Conservation (phyloP, 495 filamentous ascomycete species). For the Xylaria nigripes region DNA sequence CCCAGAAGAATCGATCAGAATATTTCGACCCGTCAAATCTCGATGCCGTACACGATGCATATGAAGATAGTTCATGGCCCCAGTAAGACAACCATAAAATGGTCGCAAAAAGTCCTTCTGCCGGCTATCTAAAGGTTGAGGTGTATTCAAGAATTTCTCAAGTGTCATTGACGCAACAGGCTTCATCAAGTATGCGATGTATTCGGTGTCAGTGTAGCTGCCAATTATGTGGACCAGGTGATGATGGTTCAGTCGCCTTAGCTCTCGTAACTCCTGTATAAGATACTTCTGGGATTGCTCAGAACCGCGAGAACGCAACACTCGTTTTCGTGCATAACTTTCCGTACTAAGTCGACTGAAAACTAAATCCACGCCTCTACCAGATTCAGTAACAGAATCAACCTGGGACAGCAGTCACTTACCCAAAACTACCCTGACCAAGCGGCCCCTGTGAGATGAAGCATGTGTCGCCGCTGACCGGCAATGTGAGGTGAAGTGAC, state of each 20-base stretch:
- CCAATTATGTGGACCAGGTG: constrained; percentile 12
- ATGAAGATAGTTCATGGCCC: constrained; percentile 20
- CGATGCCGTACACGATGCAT: constrained; percentile 15
- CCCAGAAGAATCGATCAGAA: constrained; percentile 9
- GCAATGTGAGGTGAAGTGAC: background rate
- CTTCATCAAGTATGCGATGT: constrained; percentile 13
- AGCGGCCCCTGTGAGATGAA: background rate
- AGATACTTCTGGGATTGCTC: background rate
- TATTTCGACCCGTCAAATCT: constrained; percentile 18
- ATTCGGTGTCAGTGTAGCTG: constrained; percentile 12
- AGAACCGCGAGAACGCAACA: background rate
- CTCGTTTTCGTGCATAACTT: background rate
- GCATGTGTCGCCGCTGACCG: constrained; percentile 3
- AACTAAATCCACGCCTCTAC: background rate
- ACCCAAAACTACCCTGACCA: constrained; percentile 1
- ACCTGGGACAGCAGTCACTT: background rate
- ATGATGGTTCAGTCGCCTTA: background rate
- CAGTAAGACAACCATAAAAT: constrained; percentile 17
- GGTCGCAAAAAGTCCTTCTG: background rate
- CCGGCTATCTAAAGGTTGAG: background rate
- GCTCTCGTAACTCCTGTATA: background rate
- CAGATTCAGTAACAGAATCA: background rate
- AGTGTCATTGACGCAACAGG: constrained; percentile 3
- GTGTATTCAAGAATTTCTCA: background rate
- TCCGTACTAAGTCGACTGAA: background rate